Evolutionary conservation across 345 rosid genomes (phyloP).

Genomic region (Eucalyptus sideroxylon): DNA sequence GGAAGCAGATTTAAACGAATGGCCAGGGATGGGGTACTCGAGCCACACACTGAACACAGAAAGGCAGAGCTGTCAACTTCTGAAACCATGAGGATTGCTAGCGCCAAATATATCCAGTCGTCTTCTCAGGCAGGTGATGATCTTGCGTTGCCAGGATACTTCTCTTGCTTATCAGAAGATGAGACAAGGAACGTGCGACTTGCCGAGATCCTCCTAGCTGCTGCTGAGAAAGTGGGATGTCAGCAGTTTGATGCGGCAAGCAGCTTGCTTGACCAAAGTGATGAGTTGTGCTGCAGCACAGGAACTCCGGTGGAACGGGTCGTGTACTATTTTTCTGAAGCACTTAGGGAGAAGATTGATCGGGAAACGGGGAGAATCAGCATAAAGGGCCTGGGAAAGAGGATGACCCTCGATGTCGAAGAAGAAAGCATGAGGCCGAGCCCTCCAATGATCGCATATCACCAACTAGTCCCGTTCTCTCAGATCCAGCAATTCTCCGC

Average conservation of each 20-base stretch:
- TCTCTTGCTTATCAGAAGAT: conserved; percentile 1
- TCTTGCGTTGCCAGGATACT: background rate
- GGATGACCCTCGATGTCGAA: background rate
- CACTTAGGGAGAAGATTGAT: conserved; percentile 2
- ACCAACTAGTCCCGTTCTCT: background rate
- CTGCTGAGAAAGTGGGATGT: conserved; percentile 13
- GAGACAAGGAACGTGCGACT: conserved; percentile 1
- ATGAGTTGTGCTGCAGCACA: background rate
- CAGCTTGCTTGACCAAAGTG: background rate
- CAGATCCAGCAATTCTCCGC: conserved; percentile 11
- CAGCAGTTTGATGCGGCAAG: conserved; percentile 4
- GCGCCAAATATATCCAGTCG: background rate
- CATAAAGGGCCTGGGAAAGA: background rate
- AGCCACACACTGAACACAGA: background rate
- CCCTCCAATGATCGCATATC: background rate
- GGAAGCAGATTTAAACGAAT: conserved; percentile 1
- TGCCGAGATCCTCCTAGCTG: conserved; percentile 8
- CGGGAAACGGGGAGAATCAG: background rate
- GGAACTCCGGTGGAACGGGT: conserved; percentile 8
- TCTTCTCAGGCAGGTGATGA: too few species aligned
- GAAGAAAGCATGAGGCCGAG: background rate
- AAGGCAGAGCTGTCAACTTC: background rate
- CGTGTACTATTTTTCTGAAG: background rate
- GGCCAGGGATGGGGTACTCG: background rate
- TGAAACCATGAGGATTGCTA: conserved; percentile 13